These are phyloP conservation scores for Amanita muscaria DNA, from an alignment of 768 basidiomycete genomes.

Conservation along the genomic window DNA sequence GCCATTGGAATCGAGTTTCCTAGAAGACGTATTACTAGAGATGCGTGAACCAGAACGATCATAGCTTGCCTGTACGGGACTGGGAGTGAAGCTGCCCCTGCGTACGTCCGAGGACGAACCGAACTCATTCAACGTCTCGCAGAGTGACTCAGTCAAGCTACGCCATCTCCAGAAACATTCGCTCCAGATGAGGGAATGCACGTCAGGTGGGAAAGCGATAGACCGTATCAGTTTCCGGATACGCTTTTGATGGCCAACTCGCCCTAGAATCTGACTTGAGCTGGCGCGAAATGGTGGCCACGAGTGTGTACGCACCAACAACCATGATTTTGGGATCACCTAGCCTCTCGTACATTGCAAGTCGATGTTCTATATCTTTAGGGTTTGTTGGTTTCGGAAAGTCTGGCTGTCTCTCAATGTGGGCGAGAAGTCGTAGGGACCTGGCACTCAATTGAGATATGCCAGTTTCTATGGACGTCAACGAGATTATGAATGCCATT, in stretches of 20 bases:
- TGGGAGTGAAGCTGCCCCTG: constrained; percentile 18
- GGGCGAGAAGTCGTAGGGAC: constrained; percentile 58
- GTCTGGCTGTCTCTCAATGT: constrained; percentile 54
- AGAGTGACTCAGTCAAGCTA: constrained; percentile 49
- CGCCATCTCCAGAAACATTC: constrained; percentile 77
- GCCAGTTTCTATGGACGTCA: constrained; percentile 60
- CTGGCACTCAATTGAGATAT: constrained; percentile 63
- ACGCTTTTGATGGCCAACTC: constrained; percentile 73
- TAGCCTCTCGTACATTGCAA: constrained; percentile 69
- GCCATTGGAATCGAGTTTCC: constrained; percentile 79
- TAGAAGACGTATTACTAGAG: constrained; percentile 19
- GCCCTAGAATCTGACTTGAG: constrained; percentile 36
- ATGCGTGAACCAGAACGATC: background rate
- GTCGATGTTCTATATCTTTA: constrained; percentile 55
- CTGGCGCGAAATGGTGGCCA: background rate
- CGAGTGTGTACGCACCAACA: constrained; percentile 41
- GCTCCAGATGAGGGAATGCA: constrained; percentile 75
- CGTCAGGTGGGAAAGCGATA: constrained; percentile 52
- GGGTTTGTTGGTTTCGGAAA: constrained; percentile 42
- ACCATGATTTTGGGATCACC: constrained; percentile 67
- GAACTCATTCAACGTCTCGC: constrained; percentile 27
- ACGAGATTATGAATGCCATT: constrained; percentile 60
- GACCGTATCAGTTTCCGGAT: constrained; percentile 62
- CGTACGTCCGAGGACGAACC: constrained; percentile 20
- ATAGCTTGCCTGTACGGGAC: constrained; percentile 21